These are phyloP conservation scores for Apiotrichum laibachii DNA, from an alignment of 1,284 basidiomycete species.

Conservation along the genomic window DNA sequence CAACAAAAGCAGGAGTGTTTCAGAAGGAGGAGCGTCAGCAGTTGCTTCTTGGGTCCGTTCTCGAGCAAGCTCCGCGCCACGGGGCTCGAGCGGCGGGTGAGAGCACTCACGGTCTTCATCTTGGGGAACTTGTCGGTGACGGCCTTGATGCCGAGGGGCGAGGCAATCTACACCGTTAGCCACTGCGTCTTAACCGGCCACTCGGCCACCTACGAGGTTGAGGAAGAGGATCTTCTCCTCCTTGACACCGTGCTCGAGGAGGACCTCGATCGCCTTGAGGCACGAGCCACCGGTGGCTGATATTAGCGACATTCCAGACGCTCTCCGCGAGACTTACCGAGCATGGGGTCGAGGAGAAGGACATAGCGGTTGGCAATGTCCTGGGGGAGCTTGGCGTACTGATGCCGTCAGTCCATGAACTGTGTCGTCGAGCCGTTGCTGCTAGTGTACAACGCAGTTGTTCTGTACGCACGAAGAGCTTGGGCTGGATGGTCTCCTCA, in stretches of 20 bases:
- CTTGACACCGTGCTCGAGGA: conserved; percentile 80
- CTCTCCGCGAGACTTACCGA: conserved; percentile 60
- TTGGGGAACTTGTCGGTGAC: conserved; percentile 78
- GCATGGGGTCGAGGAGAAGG: conserved; percentile 94
- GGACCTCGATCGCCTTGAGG: conserved; percentile 93
- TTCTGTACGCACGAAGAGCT: conserved; percentile 62
- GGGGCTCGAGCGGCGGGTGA: too few relatives aligned
- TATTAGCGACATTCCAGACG: conserved; percentile 2
- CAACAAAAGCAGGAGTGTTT: not conserved
- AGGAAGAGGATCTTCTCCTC: conserved; percentile 88
- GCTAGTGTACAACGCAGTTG: too few relatives aligned
- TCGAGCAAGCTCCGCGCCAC: too few relatives aligned
- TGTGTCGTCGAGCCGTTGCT: too few relatives aligned
- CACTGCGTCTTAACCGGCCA: not conserved
- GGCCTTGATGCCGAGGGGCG: conserved; percentile 83
- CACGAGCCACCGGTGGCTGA: conserved; percentile 94
- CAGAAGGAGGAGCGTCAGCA: not conserved
- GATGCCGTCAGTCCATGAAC: not conserved
- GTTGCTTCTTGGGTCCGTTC: too few relatives aligned
- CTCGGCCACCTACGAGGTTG: conserved; percentile 66
- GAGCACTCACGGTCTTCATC: conserved; percentile 69
- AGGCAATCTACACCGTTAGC: conserved; percentile 65
- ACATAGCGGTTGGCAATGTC: conserved; percentile 91
- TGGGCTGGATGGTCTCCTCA: conserved; percentile 84
- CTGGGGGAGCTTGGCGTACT: conserved; percentile 76